These are phyloP conservation scores for Pelargonium myrrhifolium DNA, from an alignment of 441 rosid species.

Conservation along the genomic window DNA sequence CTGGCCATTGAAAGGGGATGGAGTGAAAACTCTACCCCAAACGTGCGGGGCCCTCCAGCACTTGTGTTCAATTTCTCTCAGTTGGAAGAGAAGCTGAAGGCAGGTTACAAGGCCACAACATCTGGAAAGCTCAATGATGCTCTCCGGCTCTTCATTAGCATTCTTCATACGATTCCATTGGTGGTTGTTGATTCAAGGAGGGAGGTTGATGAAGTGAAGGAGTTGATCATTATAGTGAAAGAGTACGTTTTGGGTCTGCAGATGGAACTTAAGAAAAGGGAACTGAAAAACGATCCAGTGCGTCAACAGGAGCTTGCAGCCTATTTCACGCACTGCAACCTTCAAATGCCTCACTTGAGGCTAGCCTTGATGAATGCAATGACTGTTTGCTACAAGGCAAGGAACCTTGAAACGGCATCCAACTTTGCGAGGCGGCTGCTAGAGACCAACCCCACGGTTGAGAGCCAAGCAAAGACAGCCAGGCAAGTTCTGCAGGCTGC, in stretches of 20 bases:
- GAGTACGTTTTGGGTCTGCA: constrained; percentile 75
- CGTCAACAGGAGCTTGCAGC: constrained; percentile 89
- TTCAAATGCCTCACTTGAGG: constrained; percentile 64
- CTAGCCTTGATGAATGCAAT: constrained; percentile 69
- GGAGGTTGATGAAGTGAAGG: constrained; percentile 89
- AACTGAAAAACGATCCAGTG: constrained; percentile 45
- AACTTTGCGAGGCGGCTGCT: constrained; percentile 66
- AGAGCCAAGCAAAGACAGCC: constrained; percentile 62
- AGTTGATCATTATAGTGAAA: constrained; percentile 54
- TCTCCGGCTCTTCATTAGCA: constrained; percentile 49
- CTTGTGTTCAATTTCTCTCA: constrained; percentile 60
- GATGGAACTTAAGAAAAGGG: constrained; percentile 68
- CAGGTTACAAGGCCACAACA: constrained; percentile 76
- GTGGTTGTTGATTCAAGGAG: constrained; percentile 80
- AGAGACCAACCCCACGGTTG: constrained; percentile 61
- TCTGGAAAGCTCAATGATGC: constrained; percentile 65
- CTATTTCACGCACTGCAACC: constrained; percentile 81
- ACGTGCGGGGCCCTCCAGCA: constrained; percentile 64
- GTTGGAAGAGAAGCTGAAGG: constrained; percentile 71
- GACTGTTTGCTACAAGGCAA: constrained; percentile 58
- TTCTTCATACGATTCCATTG: constrained; percentile 77
- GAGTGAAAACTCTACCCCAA: constrained; percentile 65
- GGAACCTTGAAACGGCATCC: constrained; percentile 61
- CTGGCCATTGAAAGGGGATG: constrained; percentile 74
- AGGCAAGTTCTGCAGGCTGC: constrained; percentile 70